phyloP scores from a whole-genome alignment of 2,329 filamentous ascomycete genomes.

The Colletotrichum siamense region DNA sequence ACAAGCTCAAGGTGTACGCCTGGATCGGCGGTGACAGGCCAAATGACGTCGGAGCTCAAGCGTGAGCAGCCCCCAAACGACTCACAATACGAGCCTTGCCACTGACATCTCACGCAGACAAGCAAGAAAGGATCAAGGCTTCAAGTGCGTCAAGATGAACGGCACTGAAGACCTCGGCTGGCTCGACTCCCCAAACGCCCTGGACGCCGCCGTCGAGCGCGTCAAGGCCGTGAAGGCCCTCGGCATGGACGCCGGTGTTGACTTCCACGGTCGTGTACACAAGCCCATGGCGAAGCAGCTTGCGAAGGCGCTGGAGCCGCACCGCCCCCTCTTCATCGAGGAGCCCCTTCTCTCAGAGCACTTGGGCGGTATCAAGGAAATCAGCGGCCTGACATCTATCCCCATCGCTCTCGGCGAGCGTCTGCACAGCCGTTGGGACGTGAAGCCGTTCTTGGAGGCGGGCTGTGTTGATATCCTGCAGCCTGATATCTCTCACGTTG shows the following conservation, averaged over 20 bases:
- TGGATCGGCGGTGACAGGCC: conserved; percentile 82
- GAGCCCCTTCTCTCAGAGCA: conserved; percentile 75
- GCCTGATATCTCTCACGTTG: conserved; percentile 74
- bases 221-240: conserved; percentile 72
- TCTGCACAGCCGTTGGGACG: conserved; percentile 75
- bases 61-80: conserved; percentile 41
- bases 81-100: too few relatives aligned
- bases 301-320: conserved; percentile 68
- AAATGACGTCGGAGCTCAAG: conserved; percentile 66
- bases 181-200: conserved; percentile 72
- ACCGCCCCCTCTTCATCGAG: conserved; percentile 77
- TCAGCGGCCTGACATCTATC: conserved; percentile 57
- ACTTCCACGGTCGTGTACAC: conserved; percentile 80
- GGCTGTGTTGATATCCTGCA: conserved; percentile 74
- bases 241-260: conserved; percentile 75
- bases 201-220: conserved; percentile 70
- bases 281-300: conserved; percentile 84
- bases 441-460: conserved; percentile 73
- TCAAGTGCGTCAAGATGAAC: conserved; percentile 79
- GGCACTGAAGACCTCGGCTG: conserved; percentile 77
- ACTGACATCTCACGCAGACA: conserved; percentile 40
- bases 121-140: conserved; percentile 64
- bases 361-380: conserved; percentile 65
- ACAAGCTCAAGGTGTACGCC: conserved; percentile 74
- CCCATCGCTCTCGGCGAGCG: conserved; percentile 78